Evolutionary conservation across 2,329 filamentous ascomycete species (phyloP).

Genomic region (Rhexocercosporidium sp.): DNA sequence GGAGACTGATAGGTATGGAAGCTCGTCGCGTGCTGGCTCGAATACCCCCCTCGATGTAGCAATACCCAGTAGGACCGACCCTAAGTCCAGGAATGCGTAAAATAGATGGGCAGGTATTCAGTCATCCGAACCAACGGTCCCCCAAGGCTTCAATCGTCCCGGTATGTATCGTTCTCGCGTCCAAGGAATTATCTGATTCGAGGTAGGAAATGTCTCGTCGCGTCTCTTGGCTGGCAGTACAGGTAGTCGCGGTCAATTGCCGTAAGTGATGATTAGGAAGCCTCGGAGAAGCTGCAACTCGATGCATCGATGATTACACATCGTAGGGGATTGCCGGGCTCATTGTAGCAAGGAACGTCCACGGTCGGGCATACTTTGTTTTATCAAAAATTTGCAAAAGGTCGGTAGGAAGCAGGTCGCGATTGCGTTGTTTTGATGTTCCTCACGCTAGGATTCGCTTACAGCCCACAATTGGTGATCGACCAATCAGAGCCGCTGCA

Average conservation of each 20-base stretch:
- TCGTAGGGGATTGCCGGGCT: too few species aligned
- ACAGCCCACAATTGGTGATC: not conserved
- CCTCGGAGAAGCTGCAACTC: not conserved
- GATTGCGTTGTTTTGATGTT: constrained; percentile 8
- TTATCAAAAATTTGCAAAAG: not conserved
- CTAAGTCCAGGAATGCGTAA: too few species aligned
- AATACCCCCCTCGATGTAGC: too few species aligned
- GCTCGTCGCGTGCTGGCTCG: too few species aligned
- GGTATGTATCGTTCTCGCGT: not conserved
- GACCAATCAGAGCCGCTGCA: constrained; percentile 1
- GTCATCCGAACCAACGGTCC: not conserved
- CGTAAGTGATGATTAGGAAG: not conserved
- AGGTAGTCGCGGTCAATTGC: not conserved
- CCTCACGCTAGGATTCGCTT: constrained; percentile 6
- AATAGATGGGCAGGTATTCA: too few species aligned
- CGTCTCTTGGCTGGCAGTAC: not conserved
- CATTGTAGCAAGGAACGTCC: not conserved
- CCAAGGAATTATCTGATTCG: not conserved
- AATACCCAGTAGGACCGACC: too few species aligned
- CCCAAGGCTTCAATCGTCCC: not conserved
- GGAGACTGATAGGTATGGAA: too few species aligned
- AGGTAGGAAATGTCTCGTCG: not conserved
- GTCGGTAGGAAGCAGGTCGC: not conserved
- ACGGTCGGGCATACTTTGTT: not conserved
- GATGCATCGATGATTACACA: not conserved